phyloP scores from a whole-genome alignment of 164 flowering plant species.

The Nymphaea thermarum region DNA sequence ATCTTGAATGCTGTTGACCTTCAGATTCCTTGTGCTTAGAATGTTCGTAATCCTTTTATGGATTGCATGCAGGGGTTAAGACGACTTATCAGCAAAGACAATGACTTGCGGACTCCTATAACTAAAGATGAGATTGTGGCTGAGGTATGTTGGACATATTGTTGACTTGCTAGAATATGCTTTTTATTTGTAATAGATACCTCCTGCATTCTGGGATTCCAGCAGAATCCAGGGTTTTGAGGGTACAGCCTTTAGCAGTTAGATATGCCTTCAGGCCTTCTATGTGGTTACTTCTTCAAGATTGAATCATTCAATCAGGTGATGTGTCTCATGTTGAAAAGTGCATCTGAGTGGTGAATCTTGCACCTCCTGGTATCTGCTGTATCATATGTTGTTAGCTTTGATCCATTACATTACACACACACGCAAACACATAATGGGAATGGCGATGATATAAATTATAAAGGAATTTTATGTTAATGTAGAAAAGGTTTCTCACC shows the following conservation, averaged over 20 bases:
- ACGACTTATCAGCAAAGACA: slow-evolving; percentile 37
- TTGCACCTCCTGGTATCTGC: background rate
- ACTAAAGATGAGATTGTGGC: slow-evolving; percentile 67
- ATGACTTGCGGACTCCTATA: slow-evolving; percentile 62
- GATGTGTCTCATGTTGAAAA: background rate
- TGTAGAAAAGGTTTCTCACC: no score
- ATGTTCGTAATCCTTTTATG: background rate
- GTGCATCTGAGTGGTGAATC: background rate
- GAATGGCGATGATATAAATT: no score
- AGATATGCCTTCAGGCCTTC: background rate
- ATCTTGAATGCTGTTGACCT: no score
- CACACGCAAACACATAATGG: no score
- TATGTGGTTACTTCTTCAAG: background rate
- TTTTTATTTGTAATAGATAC: no score
- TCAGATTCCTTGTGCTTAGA: background rate
- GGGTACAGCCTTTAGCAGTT: background rate
- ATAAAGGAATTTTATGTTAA: no score
- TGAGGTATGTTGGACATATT: slow-evolving; percentile 44
- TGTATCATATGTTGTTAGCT: background rate
- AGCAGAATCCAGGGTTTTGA: no score
- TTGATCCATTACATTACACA: background rate
- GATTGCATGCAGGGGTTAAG: slow-evolving; percentile 40
- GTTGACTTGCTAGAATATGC: background rate
- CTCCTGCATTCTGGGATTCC: no score
- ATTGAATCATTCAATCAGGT: background rate